Evolutionary conservation across 257 asterid species (phyloP).

Genomic region (Rehmannia glutinosa): DNA sequence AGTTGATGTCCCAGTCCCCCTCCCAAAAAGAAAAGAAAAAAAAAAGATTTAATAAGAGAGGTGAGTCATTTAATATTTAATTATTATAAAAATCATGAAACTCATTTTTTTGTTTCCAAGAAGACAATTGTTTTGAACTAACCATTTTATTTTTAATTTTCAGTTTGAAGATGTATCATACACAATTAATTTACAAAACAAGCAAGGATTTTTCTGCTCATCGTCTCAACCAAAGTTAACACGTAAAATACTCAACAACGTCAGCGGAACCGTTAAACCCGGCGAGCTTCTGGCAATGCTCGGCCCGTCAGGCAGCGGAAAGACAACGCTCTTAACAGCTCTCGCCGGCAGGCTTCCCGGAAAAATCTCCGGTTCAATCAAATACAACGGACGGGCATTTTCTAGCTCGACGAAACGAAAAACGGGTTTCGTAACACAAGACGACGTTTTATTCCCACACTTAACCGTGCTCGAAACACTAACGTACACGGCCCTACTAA

Average conservation of each 20-base stretch:
- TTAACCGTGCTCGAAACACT: slow-evolving; percentile 75
- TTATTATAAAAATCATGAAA: too few species aligned
- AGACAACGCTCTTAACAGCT: slow-evolving; percentile 75
- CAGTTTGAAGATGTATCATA: slow-evolving; percentile 83
- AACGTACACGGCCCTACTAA: slow-evolving; percentile 60
- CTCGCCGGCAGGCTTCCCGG: slow-evolving; percentile 66
- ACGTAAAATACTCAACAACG: slow-evolving; percentile 44
- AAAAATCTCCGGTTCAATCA: slow-evolving; percentile 54
- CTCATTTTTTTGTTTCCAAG: too few species aligned
- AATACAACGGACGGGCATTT: slow-evolving; percentile 54
- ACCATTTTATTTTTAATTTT: too few species aligned
- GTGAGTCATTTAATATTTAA: too few species aligned
- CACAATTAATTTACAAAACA: slow-evolving; percentile 27
- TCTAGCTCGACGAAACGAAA: slow-evolving; percentile 47
- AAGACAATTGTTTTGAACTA: too few species aligned
- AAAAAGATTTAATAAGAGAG: too few species aligned
- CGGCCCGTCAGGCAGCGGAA: slow-evolving; percentile 97
- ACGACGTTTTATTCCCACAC: slow-evolving; percentile 77
- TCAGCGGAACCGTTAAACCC: slow-evolving; percentile 59
- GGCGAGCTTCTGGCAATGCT: slow-evolving; percentile 85
- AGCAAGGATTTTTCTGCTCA: slow-evolving; percentile 24
- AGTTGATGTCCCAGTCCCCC: too few species aligned
- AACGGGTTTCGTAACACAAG: slow-evolving; percentile 78
- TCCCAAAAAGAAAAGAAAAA: too few species aligned
- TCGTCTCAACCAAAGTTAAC: slow-evolving; percentile 39